Percentiles rank a stretch among this genome's conserved stretches.
Evolutionary conservation across 2,329 filamentous ascomycete genomes (phyloP).

Genomic region (Byssoonygena ceratinophila): DNA sequence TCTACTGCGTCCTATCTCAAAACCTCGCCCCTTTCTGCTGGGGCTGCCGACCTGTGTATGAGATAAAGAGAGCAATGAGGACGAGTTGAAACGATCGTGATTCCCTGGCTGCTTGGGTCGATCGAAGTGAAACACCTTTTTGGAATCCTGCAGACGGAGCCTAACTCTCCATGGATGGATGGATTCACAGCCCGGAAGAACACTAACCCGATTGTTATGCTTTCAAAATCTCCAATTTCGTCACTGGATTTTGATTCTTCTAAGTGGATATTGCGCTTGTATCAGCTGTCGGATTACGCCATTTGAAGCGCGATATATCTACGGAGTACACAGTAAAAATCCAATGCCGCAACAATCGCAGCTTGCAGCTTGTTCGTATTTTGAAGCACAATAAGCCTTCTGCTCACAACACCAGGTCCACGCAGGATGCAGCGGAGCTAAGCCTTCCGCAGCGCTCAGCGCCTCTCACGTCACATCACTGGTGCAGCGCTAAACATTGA

Average conservation of each 20-base stretch:
- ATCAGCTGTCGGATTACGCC: not conserved
- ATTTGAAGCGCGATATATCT: not conserved
- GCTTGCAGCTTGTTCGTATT: not conserved
- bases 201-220: not conserved
- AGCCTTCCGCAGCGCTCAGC: not conserved
- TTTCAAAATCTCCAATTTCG: not conserved
- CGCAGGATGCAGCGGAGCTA: not conserved
- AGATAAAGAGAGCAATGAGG: no score
- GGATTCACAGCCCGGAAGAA: not conserved
- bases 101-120: not conserved
- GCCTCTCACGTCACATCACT: slow-evolving; percentile 4
- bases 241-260: not conserved
- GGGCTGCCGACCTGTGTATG: no score
- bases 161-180: not conserved
- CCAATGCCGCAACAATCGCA: not conserved
- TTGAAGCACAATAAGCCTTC: no score
- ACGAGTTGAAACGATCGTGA: not conserved
- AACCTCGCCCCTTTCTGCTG: no score
- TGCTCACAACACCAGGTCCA: no score
- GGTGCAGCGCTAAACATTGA: not conserved
- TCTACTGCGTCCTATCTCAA: not conserved
- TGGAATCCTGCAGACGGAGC: not conserved
- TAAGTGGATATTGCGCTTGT: slow-evolving; percentile 1
- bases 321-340: not conserved
- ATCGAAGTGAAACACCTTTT: not conserved